A percentile compares a stretch with the other conserved stretches of the same genome.
Conservation (phyloP, 2,329 filamentous ascomycete species). For the Emmonsiellopsis sp. region DNA sequence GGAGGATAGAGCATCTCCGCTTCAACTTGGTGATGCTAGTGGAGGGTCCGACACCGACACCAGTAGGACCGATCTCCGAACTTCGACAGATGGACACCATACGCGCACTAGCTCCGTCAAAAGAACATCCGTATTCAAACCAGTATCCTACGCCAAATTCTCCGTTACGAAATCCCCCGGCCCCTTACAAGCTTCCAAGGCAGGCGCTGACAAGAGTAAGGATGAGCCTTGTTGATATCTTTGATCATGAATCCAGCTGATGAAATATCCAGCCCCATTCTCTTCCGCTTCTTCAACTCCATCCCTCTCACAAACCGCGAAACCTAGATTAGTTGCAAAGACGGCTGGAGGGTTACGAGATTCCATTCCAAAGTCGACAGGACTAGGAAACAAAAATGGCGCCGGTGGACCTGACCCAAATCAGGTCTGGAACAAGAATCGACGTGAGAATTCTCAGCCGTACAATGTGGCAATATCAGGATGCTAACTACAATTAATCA, state of each 20-base stretch:
- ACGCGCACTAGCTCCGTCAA: constrained; percentile 45
- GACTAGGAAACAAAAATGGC: constrained; percentile 36
- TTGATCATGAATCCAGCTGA: neutral
- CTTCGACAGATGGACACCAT: constrained; percentile 30
- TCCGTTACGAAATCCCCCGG: constrained; percentile 53
- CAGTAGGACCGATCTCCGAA: constrained; percentile 44
- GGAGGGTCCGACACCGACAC: constrained; percentile 56
- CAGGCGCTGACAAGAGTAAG: constrained; percentile 45
- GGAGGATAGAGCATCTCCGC: constrained; percentile 29
- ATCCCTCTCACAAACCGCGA: constrained; percentile 33
- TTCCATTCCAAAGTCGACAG: constrained; percentile 39
- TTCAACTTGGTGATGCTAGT: constrained; percentile 32
- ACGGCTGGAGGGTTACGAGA: constrained; percentile 45
- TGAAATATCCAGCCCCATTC: constrained; percentile 20
- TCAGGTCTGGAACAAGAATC: constrained; percentile 62
- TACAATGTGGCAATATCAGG: neutral
- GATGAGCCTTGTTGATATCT: constrained; percentile 1
- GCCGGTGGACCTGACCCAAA: constrained; percentile 52
- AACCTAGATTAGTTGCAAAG: constrained; percentile 55
- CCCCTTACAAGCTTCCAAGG: constrained; percentile 41
- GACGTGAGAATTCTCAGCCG: constrained; percentile 36
- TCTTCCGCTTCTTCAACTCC: constrained; percentile 27
- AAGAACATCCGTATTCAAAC: constrained; percentile 54
- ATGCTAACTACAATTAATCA: constrained; percentile 5
- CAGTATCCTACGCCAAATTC: constrained; percentile 57